Base-by-base conservation (phyloP, 73 alveolate genomes). In the Effrenium voratum region DNA sequence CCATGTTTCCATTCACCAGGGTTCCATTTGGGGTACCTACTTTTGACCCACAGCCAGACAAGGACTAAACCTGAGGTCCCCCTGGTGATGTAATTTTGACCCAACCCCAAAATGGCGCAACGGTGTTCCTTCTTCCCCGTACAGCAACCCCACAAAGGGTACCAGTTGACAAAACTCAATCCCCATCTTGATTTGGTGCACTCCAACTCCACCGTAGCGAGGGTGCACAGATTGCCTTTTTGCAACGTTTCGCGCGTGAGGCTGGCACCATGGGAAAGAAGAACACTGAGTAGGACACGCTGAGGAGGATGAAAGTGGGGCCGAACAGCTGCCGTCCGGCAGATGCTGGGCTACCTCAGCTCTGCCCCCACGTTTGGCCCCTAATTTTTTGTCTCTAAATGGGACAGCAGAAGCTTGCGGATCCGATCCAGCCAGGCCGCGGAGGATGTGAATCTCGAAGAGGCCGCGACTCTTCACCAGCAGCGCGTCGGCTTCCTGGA, bases 401-500 rank as follows among this genome's bases (percentile, higher is more conserved):
- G 44, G 26, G n/a, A 2, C 43, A 24, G 43, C 16, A 10, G 3
- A 60, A 60, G 16, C 30, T 24, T 19, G 30, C 15, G 36, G 30
- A 4, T 24, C 19, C 5, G 8, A 1, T 77, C 47, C 15, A 26
- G 8, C 66, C 57, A 32, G 44, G 84, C 43, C 43, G 41, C 95
- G 95, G 8, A 36, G 84, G 45, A 87, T 87, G 49, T 87, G 75
- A 55, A 87, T 63, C 85, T 87, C 85, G 49, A 87, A 34, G 36
- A 87, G 52, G 10, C 95, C 95, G 19, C 95, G 84, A 38, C 95
- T 87, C 70, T 87, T 87, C n/a, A 87, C 95, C 68, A 87, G 85
- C 50, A 66, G 32, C 3, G 84, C 95, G 30, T 87, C 95, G 10
- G 95, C 8, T 43, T 87, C 95, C 44, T 87, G 59, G 84, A 87